Evolutionary conservation across 164 flowering plant species (phyloP).

Genomic region (Dillenia suffruticosa): DNA sequence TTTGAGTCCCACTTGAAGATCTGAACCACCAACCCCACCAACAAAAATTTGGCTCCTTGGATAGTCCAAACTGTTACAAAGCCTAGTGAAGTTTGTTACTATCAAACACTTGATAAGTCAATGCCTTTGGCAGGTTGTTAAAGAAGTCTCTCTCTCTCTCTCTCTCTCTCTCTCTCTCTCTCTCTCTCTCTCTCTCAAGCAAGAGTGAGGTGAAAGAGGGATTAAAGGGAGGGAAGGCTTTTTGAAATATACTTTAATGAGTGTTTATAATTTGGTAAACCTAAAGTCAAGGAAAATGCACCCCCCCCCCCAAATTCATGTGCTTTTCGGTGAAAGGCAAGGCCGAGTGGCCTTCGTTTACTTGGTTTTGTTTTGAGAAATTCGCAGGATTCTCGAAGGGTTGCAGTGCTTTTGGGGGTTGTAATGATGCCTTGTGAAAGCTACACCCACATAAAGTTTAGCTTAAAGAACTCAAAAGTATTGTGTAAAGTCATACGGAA

Average conservation of each 20-base stretch:
- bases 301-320: constrained; percentile 1
- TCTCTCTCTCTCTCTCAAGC: not conserved
- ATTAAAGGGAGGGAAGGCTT: constrained; percentile 20
- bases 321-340: constrained; percentile 73
- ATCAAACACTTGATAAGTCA: too few species aligned
- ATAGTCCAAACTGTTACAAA: too few species aligned
- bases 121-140: not conserved
- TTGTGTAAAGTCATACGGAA: constrained; percentile 41
- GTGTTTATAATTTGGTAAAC: constrained; percentile 26
- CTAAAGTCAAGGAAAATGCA: constrained; percentile 34
- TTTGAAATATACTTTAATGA: constrained; percentile 20
- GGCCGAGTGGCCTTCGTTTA: constrained; percentile 21
- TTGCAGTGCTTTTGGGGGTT: constrained; percentile 59
- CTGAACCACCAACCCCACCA: constrained; percentile 7
- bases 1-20: not conserved
- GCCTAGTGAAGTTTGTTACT: too few species aligned
- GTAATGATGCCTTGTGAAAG: constrained; percentile 56
- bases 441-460: constrained; percentile 24
- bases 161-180: constrained; percentile 1
- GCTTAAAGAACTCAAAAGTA: constrained; percentile 9
- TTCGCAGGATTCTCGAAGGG: constrained; percentile 43
- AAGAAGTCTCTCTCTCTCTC: constrained; percentile 2
- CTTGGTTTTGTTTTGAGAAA: constrained; percentile 16
- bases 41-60: not conserved
- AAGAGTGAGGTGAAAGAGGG: constrained; percentile 24